Evolutionary conservation across 2,329 filamentous ascomycete genomes (phyloP), one percentile per base, ranked within the genome.

Genomic region (Fusarium dlaminii): DNA sequence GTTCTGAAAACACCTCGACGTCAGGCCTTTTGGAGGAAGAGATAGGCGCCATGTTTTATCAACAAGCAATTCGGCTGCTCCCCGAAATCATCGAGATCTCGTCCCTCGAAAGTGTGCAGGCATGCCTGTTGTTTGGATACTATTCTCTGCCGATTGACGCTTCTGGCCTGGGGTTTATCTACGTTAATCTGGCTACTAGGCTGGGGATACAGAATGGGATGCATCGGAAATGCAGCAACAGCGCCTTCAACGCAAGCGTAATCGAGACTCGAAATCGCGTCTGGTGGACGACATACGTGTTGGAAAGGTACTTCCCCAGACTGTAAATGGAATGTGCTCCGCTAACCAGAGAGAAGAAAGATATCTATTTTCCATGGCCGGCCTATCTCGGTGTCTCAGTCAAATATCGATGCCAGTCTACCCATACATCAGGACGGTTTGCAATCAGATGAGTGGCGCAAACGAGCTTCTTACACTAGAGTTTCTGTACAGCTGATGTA

Each of bases 291-390:
- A 62, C 49, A 4, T 57, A 22, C 30, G 59, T 62, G 12, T 30
- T 62, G 49, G 59, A 62, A 36, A 56, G 59, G 59, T 62, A 55
- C 30, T 27, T n/a, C 9, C 37, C 13, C 6, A 3, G n/a, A 29
- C 7, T 42, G 10, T 18, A n/a, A 30, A 12, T 6, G 4, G 7
- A 20, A 32, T 20, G 15, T 27, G 4, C 13, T 54, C 14, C 14
- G 18, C 48, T 62, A 10, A 62, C 59, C 22, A 2, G 15, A 37
- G 24, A 62, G 7, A 5, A 57, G 59, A 37, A 62, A 62, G 12
- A 62, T 62, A 62, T 62, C 59, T 30, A 62, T 62, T 18, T 62
- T 62, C 2, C 59, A 62, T 24, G 59, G 59, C 37, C 30, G 59
- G 15, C 59, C 59, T 24, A 43, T 62, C 15, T 62, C 59, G 12